These are phyloP conservation scores for Alternaria incomplexa DNA, from an alignment of 2,329 filamentous ascomycete species.

Conservation along the genomic window DNA sequence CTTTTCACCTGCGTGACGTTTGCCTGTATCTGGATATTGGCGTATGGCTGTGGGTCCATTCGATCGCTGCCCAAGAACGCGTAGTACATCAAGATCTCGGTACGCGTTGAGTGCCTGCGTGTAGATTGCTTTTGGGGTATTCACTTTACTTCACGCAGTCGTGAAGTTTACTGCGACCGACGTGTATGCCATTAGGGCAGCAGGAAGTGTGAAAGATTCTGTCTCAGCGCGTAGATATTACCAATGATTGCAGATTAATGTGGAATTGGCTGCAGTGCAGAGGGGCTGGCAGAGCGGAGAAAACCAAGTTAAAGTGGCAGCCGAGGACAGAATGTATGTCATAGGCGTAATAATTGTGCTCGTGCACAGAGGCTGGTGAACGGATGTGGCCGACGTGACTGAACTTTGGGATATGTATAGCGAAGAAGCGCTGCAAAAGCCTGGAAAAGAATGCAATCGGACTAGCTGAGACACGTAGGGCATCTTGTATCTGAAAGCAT, in stretches of 20 bases:
- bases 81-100: neutral
- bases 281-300: slow-evolving; percentile 45
- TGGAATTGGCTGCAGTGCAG: slow-evolving; percentile 34
- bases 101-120: neutral
- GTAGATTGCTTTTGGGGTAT: neutral
- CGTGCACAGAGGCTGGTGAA: slow-evolving; percentile 36
- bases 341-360: slow-evolving; percentile 34
- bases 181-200: slow-evolving; percentile 13
- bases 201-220: slow-evolving; percentile 14
- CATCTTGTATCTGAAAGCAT: neutral
- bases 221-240: slow-evolving; percentile 28
- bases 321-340: slow-evolving; percentile 38
- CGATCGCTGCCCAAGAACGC: neutral
- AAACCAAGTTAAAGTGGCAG: slow-evolving; percentile 33
- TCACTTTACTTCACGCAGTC: neutral
- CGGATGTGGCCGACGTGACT: slow-evolving; percentile 16
- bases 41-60: slow-evolving; percentile 3
- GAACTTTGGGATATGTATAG: slow-evolving; percentile 3
- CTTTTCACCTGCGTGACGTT: slow-evolving; percentile 35
- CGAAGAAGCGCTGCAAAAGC: neutral
- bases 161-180: neutral
- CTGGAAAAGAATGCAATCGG: neutral
- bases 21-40: slow-evolving; percentile 9
- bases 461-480: slow-evolving; percentile 3
- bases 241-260: slow-evolving; percentile 31